Evolutionary conservation across 768 basidiomycete genomes (phyloP).

Genomic region (Lanmaoa rubissima): DNA sequence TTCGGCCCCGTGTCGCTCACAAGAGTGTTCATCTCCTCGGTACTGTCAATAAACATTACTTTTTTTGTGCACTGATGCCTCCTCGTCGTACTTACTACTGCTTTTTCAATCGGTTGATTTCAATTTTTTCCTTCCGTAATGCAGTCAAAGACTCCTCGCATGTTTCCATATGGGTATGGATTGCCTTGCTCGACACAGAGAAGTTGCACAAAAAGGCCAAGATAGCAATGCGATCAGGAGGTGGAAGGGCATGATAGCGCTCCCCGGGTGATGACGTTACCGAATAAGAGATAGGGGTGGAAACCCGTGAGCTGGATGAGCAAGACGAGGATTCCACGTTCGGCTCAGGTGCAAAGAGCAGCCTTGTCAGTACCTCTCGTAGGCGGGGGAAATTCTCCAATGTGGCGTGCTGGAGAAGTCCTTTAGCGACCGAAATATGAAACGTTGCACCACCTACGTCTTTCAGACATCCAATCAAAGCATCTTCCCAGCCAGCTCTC

Average conservation of each 20-base stretch:
- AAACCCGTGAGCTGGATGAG: slow-evolving; percentile 46
- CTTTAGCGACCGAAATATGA: neutral
- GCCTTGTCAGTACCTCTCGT: slow-evolving; percentile 64
- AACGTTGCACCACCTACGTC: slow-evolving; percentile 59
- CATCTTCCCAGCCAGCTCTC: slow-evolving; percentile 89
- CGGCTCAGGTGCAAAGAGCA: slow-evolving; percentile 68
- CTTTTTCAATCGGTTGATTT: slow-evolving; percentile 88
- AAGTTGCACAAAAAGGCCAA: slow-evolving; percentile 87
- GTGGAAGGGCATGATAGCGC: slow-evolving; percentile 70
- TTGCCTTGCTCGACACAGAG: slow-evolving; percentile 84
- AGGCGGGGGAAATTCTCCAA: slow-evolving; percentile 68
- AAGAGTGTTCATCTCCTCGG: slow-evolving; percentile 73
- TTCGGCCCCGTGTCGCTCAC: slow-evolving; percentile 51
- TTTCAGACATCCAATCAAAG: slow-evolving; percentile 83
- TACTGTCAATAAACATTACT: slow-evolving; percentile 37
- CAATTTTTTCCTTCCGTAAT: slow-evolving; percentile 92
- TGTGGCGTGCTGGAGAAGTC: slow-evolving; percentile 62
- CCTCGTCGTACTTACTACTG: slow-evolving; percentile 61
- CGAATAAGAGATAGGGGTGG: slow-evolving; percentile 44
- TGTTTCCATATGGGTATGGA: slow-evolving; percentile 86
- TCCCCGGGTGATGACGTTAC: slow-evolving; percentile 56
- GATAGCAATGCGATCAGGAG: slow-evolving; percentile 80
- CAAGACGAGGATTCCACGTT: slow-evolving; percentile 40
- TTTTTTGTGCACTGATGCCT: slow-evolving; percentile 8
- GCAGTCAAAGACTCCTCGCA: slow-evolving; percentile 90